These are phyloP conservation scores for Logfia minima DNA, from an alignment of 129 eudicot species.

Conservation along the genomic window DNA sequence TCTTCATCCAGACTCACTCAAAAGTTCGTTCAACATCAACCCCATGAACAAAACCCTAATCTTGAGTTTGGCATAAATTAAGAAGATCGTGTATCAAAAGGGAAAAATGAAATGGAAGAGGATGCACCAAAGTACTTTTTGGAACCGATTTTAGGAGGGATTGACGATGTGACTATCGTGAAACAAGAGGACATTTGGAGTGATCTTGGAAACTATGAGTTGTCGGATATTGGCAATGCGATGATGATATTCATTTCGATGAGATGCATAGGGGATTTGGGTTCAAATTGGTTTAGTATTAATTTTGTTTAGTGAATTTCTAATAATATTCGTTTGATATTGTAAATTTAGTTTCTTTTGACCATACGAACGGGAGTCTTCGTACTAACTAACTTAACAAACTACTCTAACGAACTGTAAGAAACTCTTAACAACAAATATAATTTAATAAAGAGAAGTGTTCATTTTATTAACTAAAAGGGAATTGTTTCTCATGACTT, in stretches of 20 bases:
- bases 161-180: conserved; percentile 32
- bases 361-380: too few species aligned
- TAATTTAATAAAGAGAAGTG: too few species aligned
- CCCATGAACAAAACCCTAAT: conserved; percentile 33
- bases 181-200: conserved; percentile 60
- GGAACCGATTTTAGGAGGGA: conserved; percentile 30
- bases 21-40: conserved; percentile 58
- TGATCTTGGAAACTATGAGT: conserved; percentile 45
- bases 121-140: conserved; percentile 37
- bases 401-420: too few species aligned
- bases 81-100: conserved; percentile 35
- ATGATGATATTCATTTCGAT: conserved; percentile 40
- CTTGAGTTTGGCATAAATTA: neutral
- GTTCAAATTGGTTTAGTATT: neutral
- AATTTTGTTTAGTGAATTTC: neutral
- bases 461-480: too few species aligned
- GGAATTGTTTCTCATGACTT: too few species aligned
- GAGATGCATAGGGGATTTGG: conserved; percentile 35
- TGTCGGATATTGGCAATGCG: conserved; percentile 48
- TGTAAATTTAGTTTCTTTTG: too few species aligned
- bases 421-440: too few species aligned
- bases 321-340: too few species aligned
- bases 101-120: conserved; percentile 37
- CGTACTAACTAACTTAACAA: too few species aligned
- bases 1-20: conserved; percentile 45